phyloP scores from a whole-genome alignment of 169 alveolate species.

The Perkinsus olseni region DNA sequence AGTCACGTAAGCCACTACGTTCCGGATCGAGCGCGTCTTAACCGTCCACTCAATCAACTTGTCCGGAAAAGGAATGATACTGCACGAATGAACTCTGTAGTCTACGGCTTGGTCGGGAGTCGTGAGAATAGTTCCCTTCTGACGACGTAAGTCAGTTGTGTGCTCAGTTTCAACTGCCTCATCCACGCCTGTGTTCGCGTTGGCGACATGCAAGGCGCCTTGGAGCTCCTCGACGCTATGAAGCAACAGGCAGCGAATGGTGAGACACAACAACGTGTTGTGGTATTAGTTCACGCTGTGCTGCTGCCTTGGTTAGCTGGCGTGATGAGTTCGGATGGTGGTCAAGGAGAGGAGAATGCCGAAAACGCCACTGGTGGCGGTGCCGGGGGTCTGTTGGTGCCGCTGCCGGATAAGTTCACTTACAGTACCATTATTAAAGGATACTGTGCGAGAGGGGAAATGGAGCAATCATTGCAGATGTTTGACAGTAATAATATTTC shows the following conservation, averaged over 20 bases:
- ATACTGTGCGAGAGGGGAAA: conserved; percentile 64
- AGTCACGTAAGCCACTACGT: conserved; percentile 55
- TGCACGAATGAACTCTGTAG: too few species aligned
- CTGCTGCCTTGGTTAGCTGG: too few species aligned
- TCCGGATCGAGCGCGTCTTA: background rate
- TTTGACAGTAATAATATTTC: conserved; percentile 15
- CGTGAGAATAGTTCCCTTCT: too few species aligned
- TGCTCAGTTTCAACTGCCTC: conserved; percentile 56
- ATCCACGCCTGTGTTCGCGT: conserved; percentile 81
- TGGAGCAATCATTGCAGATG: conserved; percentile 57
- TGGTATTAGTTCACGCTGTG: too few species aligned
- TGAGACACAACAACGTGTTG: background rate
- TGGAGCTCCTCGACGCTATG: conserved; percentile 61
- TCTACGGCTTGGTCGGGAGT: too few species aligned
- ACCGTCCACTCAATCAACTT: too few species aligned
- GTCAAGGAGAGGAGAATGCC: background rate
- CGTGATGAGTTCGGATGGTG: too few species aligned
- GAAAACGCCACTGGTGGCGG: background rate
- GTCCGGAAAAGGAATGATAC: too few species aligned
- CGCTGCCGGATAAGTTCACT: conserved; percentile 73
- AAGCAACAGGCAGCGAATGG: background rate
- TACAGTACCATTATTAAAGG: conserved; percentile 82
- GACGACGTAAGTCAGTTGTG: too few species aligned
- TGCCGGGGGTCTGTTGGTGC: background rate
- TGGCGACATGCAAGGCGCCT: conserved; percentile 62